A percentile compares a stretch with the other conserved stretches of the same genome.
Conservation (phyloP, 2,329 filamentous ascomycete genomes). For the Fusarium odoratissimum region DNA sequence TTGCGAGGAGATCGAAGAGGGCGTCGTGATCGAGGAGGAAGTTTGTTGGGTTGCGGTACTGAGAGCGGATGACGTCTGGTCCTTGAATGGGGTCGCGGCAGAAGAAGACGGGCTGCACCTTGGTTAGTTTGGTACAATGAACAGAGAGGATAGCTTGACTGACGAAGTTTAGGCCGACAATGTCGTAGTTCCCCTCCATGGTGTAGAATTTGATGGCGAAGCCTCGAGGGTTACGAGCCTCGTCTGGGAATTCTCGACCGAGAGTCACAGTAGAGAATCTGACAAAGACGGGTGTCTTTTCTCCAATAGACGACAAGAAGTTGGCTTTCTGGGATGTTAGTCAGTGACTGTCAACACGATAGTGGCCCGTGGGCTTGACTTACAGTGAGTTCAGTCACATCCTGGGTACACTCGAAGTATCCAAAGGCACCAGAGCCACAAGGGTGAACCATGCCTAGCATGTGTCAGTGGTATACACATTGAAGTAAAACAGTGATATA, state of each 20-base stretch:
- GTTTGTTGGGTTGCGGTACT: constrained; percentile 4
- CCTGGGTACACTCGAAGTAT: constrained; percentile 7
- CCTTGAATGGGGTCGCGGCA: constrained; percentile 12
- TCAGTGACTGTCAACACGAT: not conserved
- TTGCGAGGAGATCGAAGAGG: constrained; percentile 5
- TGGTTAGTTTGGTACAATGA: not conserved
- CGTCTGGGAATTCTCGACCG: not conserved
- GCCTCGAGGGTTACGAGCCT: constrained; percentile 6
- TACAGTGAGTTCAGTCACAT: constrained; percentile 6
- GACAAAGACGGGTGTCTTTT: constrained; percentile 7
- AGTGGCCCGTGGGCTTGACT: not conserved
- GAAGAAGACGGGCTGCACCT: not conserved
- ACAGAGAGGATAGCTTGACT: not conserved
- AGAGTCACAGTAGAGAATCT: constrained; percentile 11
- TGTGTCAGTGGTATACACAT: not conserved
- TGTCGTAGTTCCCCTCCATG: not conserved
- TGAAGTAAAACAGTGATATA: too few species aligned
- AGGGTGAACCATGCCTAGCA: not conserved
- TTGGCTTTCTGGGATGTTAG: not conserved
- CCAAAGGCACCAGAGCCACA: constrained; percentile 10
- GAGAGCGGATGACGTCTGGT: constrained; percentile 13
- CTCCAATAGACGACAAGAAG: not conserved
- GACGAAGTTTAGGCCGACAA: constrained; percentile 6
- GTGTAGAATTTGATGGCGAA: constrained; percentile 12
- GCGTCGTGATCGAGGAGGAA: constrained; percentile 11